Evolutionary conservation across 352 stramenopile genomes (phyloP), one percentile per base, ranked within the genome.

Genomic region (Pilasporangium apinafurcum): DNA sequence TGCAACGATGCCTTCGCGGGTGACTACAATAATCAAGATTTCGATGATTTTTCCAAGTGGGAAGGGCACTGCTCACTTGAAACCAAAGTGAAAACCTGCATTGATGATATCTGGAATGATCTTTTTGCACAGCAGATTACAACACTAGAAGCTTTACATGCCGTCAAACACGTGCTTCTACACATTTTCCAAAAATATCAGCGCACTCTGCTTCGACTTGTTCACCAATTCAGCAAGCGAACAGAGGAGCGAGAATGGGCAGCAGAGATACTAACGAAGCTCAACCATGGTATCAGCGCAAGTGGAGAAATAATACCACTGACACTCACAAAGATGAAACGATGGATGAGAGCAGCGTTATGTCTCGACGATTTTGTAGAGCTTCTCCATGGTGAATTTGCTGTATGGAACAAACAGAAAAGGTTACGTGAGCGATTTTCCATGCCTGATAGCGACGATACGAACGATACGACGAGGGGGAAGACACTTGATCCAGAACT

Each of bases 211-310:
- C 24, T 83, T 1, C 24, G 58, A 17, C 27, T 64, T 6, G 40
- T 82, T 5, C 30, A 37, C 6, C 37, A 39, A 17, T 39, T 61
- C 20, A 57, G 51, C 5, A 65, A 76, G 33, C 53, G 50, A 26
- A 41, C 18, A 4, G 40, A 57, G 8, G 65, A 83, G 4, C 48
- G 53, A 5, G 30, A 32, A 0, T 83, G 66, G 56, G 66, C 63
- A 8, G 50, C 37, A 12, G 24, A 42, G 13, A 10, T 52, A n/a
- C 38, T 56, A 1, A 30, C 43, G 27, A 41, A 37, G 8, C 20
- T 48, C 26, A 12, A 37, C 17, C 39, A 24, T 16, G 32, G n/a
- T 12, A 18, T 6, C 9, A 35, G 22, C 22, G 24, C 10, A 2
- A 22, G 42, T 7, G 9, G 16, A 18, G 13, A 3, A 20, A 56